phyloP scores from a whole-genome alignment of 495 filamentous ascomycete species.

The Aspergillus conjunctus region DNA sequence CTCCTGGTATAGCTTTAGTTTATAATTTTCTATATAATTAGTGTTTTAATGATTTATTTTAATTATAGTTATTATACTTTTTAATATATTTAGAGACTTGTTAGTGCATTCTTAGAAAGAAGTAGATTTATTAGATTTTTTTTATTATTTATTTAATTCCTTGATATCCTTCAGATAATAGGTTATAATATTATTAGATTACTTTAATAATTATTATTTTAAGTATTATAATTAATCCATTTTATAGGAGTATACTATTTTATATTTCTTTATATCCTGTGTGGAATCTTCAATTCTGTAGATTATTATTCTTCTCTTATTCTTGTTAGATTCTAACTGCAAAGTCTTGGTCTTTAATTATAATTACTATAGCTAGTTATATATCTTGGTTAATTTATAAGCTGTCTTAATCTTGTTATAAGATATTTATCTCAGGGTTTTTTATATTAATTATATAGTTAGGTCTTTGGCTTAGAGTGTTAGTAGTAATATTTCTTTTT shows the following conservation, averaged over 20 bases:
- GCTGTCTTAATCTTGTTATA: constrained; percentile 5
- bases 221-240: constrained; percentile 18
- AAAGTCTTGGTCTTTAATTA: no score
- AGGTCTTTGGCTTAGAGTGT: constrained; percentile 3
- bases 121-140: constrained; percentile 15
- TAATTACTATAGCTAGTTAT: constrained; percentile 12
- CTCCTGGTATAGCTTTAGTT: constrained; percentile 9
- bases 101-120: constrained; percentile 2
- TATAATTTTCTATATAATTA: constrained; percentile 12
- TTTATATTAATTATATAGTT: constrained; percentile 14
- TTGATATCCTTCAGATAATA: not conserved
- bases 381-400: constrained; percentile 10
- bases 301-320: no score
- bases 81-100: constrained; percentile 8
- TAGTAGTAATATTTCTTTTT: constrained; percentile 11
- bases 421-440: not conserved
- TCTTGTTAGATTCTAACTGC: no score
- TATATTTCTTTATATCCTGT: no score
- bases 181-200: constrained; percentile 14
- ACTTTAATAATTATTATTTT: constrained; percentile 9
- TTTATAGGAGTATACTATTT: constrained; percentile 1
- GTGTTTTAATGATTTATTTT: constrained; percentile 15
- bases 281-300: no score
- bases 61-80: constrained; percentile 14
- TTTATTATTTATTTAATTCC: not conserved